phyloP scores from a whole-genome alignment of 192 early-diverging fungal species.

The Dissophora ornata region DNA sequence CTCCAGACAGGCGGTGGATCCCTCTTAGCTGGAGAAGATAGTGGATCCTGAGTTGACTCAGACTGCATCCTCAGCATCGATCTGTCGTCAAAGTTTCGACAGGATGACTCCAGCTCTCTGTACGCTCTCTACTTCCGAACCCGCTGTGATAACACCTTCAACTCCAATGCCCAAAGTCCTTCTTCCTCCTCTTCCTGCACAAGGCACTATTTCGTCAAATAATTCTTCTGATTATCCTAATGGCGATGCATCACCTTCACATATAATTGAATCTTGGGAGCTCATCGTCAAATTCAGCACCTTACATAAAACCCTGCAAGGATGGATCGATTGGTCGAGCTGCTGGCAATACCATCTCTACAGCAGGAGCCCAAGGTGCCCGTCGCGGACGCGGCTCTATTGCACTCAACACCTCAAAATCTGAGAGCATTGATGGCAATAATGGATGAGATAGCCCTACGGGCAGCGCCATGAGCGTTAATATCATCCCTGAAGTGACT shows the following conservation, averaged over 20 bases:
- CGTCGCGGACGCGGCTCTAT: slow-evolving; percentile 32
- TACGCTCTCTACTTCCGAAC: slow-evolving; percentile 10
- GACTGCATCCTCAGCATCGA: neutral
- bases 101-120: slow-evolving; percentile 26
- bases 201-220: neutral
- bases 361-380: neutral
- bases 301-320: slow-evolving; percentile 13
- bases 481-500: slow-evolving; percentile 31
- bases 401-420: slow-evolving; percentile 14
- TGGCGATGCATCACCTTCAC: slow-evolving; percentile 20
- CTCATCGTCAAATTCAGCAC: neutral
- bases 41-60: slow-evolving; percentile 24
- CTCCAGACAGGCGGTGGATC: slow-evolving; percentile 35
- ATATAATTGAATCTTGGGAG: slow-evolving; percentile 15
- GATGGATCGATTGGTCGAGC: slow-evolving; percentile 16
- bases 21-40: slow-evolving; percentile 14
- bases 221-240: slow-evolving; percentile 14
- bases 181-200: slow-evolving; percentile 25
- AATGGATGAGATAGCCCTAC: slow-evolving; percentile 16
- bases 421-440: neutral
- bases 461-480: neutral
- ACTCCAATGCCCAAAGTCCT: slow-evolving; percentile 33
- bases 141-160: slow-evolving; percentile 17
- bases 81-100: slow-evolving; percentile 17
- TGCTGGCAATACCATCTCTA: neutral